These are phyloP conservation scores for Parasitella parasitica DNA, from an alignment of 371 early-diverging fungal genomes.

Conservation along the genomic window DNA sequence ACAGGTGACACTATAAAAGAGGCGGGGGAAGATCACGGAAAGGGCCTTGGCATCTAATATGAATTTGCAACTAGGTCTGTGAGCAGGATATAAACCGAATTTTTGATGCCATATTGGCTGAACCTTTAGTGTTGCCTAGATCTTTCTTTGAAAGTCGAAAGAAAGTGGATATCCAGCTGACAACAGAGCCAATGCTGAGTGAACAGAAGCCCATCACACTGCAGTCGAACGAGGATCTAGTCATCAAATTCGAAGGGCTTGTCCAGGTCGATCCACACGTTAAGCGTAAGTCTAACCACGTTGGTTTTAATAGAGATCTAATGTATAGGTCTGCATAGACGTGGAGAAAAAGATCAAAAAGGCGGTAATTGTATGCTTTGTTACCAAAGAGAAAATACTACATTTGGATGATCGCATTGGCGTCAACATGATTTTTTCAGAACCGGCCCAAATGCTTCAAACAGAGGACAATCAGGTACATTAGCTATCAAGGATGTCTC, in stretches of 20 bases:
- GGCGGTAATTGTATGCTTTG: slow-evolving; percentile 33
- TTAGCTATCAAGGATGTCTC: too few relatives aligned
- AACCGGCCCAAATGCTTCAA: slow-evolving; percentile 23
- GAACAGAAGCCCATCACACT: slow-evolving; percentile 28
- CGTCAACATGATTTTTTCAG: slow-evolving; percentile 31
- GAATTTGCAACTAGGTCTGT: slow-evolving; percentile 11
- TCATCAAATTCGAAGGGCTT: slow-evolving; percentile 40
- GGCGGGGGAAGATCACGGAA: too few relatives aligned
- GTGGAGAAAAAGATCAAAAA: slow-evolving; percentile 11
- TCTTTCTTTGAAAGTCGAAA: slow-evolving; percentile 32
- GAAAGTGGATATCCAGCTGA: slow-evolving; percentile 29
- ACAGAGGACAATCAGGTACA: slow-evolving; percentile 1
- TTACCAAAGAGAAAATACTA: slow-evolving; percentile 28
- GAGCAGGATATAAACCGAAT: slow-evolving; percentile 16
- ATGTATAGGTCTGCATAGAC: too few relatives aligned
- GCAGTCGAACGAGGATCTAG: slow-evolving; percentile 25
- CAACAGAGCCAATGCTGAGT: slow-evolving; percentile 30
- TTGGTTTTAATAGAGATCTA: too few relatives aligned
- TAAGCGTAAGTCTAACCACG: slow-evolving; percentile 26
- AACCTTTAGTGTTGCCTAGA: slow-evolving; percentile 29
- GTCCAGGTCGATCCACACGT: slow-evolving; percentile 14
- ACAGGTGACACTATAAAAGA: too few relatives aligned
- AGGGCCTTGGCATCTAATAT: not conserved
- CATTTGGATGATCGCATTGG: slow-evolving; percentile 32
- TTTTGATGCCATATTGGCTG: slow-evolving; percentile 16